These are phyloP conservation scores for Aspergillus proliferans DNA, from an alignment of 2,329 filamentous ascomycete genomes.

Conservation along the genomic window DNA sequence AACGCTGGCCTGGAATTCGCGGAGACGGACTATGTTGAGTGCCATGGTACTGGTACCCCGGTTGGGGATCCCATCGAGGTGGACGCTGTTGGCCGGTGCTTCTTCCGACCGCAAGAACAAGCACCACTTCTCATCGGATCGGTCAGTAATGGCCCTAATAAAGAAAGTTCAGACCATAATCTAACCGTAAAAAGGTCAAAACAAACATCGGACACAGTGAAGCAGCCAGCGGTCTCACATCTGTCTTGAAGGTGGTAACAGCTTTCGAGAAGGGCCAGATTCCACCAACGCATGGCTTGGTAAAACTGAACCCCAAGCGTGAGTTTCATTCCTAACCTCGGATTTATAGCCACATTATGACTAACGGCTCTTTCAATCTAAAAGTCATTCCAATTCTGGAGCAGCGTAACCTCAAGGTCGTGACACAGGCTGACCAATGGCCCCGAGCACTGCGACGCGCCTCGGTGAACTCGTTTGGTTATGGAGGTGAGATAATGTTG, in stretches of 20 bases:
- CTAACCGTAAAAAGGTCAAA: conserved; percentile 10
- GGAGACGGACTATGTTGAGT: conserved; percentile 33
- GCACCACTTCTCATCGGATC: not conserved
- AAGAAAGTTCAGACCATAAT: conserved; percentile 3
- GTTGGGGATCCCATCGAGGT: conserved; percentile 30
- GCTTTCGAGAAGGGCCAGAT: conserved; percentile 18
- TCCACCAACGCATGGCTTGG: conserved; percentile 18
- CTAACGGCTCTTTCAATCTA: too few species aligned
- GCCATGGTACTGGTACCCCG: conserved; percentile 39
- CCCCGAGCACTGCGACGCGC: too few species aligned
- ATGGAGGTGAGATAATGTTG: conserved; percentile 14
- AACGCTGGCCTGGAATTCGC: conserved; percentile 29
- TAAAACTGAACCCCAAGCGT: conserved; percentile 16
- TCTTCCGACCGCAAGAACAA: conserved; percentile 2
- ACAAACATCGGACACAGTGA: conserved; percentile 25
- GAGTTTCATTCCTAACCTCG: not conserved
- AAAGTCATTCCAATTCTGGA: too few species aligned
- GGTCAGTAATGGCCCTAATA: conserved; percentile 4
- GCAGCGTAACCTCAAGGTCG: too few species aligned
- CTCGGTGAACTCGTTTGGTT: conserved; percentile 39
- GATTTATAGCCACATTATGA: too few species aligned
- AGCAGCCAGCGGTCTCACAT: conserved; percentile 15
- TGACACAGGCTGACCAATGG: too few species aligned
- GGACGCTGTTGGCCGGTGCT: conserved; percentile 9
- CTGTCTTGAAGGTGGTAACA: conserved; percentile 19